Base-by-base conservation (phyloP, 345 rosid genomes). In the Gossypium rotundifolium region DNA sequence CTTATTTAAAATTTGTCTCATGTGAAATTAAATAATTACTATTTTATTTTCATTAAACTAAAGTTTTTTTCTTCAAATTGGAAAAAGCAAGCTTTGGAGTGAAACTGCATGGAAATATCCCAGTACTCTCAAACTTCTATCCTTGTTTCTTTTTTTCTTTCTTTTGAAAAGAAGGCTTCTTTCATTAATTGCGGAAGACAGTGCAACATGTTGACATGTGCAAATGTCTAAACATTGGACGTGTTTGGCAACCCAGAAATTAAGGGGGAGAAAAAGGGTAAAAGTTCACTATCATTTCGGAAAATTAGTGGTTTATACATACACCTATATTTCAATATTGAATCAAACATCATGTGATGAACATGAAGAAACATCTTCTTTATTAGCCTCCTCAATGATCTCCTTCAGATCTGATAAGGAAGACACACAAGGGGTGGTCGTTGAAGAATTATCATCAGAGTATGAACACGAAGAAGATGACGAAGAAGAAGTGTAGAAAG, bases 401-500 rank as follows among this genome's bases (percentile, higher is more conserved):
- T 46, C 75, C 75, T 42, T 63, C 29, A 25, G 16, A 59, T 71
- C 80, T 63, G 73, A 81, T 46, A 70, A 63, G 33, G 81, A 77
- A 71, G 80, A 79, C 18, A 75, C 62, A 70, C 78, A 83, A 71
- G 74, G 70, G 42, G 71, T 49, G 0, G 44, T 23, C n/a, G 44
- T 79, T 1, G 82, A 78, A 67, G 88, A 77, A 53, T 59, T 59
- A 59, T 48, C 14, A 0, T 83, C 82, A 74, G 86, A 77, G 17
- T 9, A n/a, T 17, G 23, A 54, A 54, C 58, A 54, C 3, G 33
- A 58, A 4, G 29, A 20, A 57, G 58, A n/a, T 8, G 58, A 17
- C 1, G 88, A 78, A 44, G 90, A 86, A 58, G 90, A 85, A 48
- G 83, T 83, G 18, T 87, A 81, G 38, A 84, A 78, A 27, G 81